Conservation (phyloP, 139 green algal genomes). For the Chlamydomonas sp. region DNA sequence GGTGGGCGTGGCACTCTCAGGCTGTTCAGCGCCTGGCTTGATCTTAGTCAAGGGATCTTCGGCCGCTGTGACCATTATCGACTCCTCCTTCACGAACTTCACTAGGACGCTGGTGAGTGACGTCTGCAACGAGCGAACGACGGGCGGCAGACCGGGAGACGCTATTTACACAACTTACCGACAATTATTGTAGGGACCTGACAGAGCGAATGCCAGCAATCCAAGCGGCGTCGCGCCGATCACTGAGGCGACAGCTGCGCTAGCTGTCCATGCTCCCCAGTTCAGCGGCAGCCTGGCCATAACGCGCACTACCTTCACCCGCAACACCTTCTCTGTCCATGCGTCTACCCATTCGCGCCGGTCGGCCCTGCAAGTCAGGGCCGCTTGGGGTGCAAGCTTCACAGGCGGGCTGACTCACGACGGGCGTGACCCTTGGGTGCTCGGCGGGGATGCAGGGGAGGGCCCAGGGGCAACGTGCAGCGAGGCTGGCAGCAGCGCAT, state of each 20-base stretch:
- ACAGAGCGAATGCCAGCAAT: not conserved
- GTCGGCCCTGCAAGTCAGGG: not conserved
- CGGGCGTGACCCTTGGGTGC: too few species aligned
- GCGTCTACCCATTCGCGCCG: not conserved
- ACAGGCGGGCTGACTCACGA: not conserved
- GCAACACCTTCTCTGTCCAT: not conserved
- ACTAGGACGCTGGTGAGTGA: not conserved
- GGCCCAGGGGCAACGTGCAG: too few species aligned
- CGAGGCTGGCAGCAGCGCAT: too few species aligned
- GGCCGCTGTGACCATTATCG: not conserved
- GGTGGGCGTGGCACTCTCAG: not conserved
- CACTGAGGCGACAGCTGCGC: not conserved
- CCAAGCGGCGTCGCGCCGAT: too few species aligned
- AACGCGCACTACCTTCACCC: not conserved
- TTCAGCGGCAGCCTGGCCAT: not conserved
- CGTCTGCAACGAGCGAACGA: too few species aligned
- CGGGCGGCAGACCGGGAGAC: too few species aligned
- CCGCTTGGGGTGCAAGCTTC: not conserved
- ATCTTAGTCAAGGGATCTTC: not conserved
- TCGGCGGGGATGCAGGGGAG: too few species aligned
- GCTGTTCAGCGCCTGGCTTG: not conserved
- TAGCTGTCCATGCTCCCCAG: not conserved
- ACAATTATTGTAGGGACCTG: not conserved
- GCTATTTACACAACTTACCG: not conserved
- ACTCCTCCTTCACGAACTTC: conserved; percentile 16